Evolutionary conservation across 1,139 yeast genomes (phyloP).

Genomic region (Scheffersomyces lignicola): DNA sequence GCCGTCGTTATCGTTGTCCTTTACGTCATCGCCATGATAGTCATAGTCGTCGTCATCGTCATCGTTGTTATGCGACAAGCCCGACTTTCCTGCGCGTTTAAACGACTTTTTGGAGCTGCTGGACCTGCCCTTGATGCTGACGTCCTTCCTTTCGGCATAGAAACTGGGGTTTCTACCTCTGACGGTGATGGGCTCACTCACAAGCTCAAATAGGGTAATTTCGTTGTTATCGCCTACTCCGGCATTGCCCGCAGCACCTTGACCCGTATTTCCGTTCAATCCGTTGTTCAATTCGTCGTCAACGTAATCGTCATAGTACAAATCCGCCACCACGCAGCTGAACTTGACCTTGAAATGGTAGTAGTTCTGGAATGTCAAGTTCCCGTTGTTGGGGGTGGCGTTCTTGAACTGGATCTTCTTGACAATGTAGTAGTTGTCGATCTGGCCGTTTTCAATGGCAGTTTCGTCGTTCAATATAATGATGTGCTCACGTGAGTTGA

Average conservation of each 20-base stretch:
- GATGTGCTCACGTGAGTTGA: slow-evolving; percentile 30
- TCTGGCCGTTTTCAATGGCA: slow-evolving; percentile 19
- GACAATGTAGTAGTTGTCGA: slow-evolving; percentile 36
- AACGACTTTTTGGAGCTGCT: slow-evolving; percentile 23
- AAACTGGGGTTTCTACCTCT: slow-evolving; percentile 68
- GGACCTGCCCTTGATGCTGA: slow-evolving; percentile 35
- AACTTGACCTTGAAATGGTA: slow-evolving; percentile 50
- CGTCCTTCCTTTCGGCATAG: slow-evolving; percentile 56
- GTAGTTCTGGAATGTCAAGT: slow-evolving; percentile 55
- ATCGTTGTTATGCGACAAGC: slow-evolving; percentile 7
- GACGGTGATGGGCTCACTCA: slow-evolving; percentile 57
- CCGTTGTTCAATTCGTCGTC: slow-evolving; percentile 27
- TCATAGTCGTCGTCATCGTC: slow-evolving; percentile 10
- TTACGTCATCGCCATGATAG: slow-evolving; percentile 9
- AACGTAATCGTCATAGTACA: slow-evolving; percentile 42
- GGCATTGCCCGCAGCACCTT: slow-evolving; percentile 16
- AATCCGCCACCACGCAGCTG: slow-evolving; percentile 46
- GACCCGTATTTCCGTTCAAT: slow-evolving; percentile 7
- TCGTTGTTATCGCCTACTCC: slow-evolving; percentile 29
- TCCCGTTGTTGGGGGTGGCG: slow-evolving; percentile 68
- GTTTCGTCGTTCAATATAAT: slow-evolving; percentile 29
- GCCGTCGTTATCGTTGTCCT: slow-evolving; percentile 11
- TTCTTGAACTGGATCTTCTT: slow-evolving; percentile 56
- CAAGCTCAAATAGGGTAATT: slow-evolving; percentile 31
- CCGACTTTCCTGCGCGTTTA: slow-evolving; percentile 14